These are phyloP conservation scores for Pterocarpus macrocarpus DNA, from an alignment of 306 rosid genomes.

Conservation along the genomic window DNA sequence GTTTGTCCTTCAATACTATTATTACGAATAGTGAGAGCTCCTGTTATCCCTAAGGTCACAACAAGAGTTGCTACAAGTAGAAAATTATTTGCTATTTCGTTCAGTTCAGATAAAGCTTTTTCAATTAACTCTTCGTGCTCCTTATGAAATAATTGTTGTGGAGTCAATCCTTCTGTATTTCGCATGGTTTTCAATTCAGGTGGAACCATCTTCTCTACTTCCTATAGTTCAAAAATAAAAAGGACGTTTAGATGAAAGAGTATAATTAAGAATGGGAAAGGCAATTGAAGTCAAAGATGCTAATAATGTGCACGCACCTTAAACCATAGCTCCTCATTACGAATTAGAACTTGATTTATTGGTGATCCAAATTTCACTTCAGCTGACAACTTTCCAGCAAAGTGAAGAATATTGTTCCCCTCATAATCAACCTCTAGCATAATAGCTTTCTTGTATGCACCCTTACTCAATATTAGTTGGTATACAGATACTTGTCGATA, in stretches of 20 bases:
- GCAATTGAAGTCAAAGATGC: background rate
- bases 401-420: background rate
- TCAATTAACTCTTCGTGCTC: background rate
- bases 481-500: too few species aligned
- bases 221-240: background rate
- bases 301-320: background rate
- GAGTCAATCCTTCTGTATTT: background rate
- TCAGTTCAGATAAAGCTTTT: background rate
- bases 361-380: background rate
- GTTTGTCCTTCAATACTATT: background rate
- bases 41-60: background rate
- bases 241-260: too few species aligned
- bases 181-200: background rate
- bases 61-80: slow-evolving; percentile 23
- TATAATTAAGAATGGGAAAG: too few species aligned
- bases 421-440: too few species aligned
- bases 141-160: background rate
- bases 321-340: background rate
- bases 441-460: too few species aligned
- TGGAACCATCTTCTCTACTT: too few species aligned
- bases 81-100: background rate
- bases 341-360: background rate
- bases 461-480: too few species aligned
- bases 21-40: background rate
- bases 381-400: background rate